Conservation (phyloP, 2,329 filamentous ascomycete species). For the Zymoseptoria brevis region DNA sequence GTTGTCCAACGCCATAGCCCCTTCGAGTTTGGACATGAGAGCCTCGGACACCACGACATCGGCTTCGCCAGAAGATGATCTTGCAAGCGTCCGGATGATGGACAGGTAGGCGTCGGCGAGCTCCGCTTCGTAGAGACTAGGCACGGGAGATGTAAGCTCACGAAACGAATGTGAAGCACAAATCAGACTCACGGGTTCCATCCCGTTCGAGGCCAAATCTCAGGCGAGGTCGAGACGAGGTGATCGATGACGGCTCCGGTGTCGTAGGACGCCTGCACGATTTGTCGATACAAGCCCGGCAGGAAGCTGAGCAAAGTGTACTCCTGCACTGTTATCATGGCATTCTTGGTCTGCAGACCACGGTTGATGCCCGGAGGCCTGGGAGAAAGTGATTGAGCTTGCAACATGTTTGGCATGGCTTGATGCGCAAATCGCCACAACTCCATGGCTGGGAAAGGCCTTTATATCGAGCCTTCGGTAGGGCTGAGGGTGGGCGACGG, state of each 20-base stretch:
- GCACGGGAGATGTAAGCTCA: neutral
- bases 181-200: slow-evolving; percentile 3
- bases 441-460: neutral
- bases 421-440: neutral
- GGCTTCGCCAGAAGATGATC: slow-evolving; percentile 2
- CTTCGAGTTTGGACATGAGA: slow-evolving; percentile 2
- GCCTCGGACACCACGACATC: slow-evolving; percentile 1
- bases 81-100: slow-evolving; percentile 5
- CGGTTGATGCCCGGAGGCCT: neutral
- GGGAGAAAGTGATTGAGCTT: neutral
- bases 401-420: neutral
- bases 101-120: slow-evolving; percentile 4
- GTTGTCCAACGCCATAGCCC: neutral
- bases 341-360: neutral
- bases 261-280: slow-evolving; percentile 1
- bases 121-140: slow-evolving; percentile 3
- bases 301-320: slow-evolving; percentile 2
- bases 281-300: slow-evolving; percentile 1
- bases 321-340: slow-evolving; percentile 1
- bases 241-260: slow-evolving; percentile 3
- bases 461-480: neutral
- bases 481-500: neutral
- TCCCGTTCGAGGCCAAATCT: slow-evolving; percentile 4
- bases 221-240: slow-evolving; percentile 4
- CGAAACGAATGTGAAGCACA: neutral